Evolutionary conservation across 2,329 filamentous ascomycete genomes (phyloP), one percentile per base, ranked within the genome.

Genomic region (Fusarium sterilihyphosum): DNA sequence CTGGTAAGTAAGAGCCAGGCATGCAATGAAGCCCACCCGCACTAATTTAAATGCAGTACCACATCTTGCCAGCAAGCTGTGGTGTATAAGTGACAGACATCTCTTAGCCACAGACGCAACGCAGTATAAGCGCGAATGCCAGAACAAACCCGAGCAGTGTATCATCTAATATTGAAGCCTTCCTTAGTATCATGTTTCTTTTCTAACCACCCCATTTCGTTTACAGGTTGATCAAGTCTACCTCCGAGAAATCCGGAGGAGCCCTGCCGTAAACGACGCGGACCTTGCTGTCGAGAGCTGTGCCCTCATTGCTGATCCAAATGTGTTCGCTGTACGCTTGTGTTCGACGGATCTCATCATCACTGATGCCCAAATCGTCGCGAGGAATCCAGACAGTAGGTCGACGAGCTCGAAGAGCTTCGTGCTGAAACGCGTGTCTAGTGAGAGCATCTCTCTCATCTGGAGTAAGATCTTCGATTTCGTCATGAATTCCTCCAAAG

Each of bases 301-400:
- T 95, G 67, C 95, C 95, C 81, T 97, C 93, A 82, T 98, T 98
- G 78, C 94, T 97, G 80, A 98, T 95, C 93, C 95, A 98, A 60
- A 98, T 93, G 71, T 91, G 87, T 67, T 93, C 90, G 80, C 92
- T 96, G 81, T 95, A 93, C 54, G 88, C 87, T 73, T 92, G 88
- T 12, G 95, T 98, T 41, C 93, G 88, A 78, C 88, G 88, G 50
- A 98, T 92, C 85, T 99, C 96, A 76, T 98, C 96, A 77, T 97
- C 94, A 74, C 93, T 95, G 65, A 99, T 90, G 10, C 96, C 96
- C 10, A 98, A 83, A 75, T 96, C 93, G 79, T 99, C 96, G 17
- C 92, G 90, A 0, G 96, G 96, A 50, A 99, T 94, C 96, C 96
- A 99, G 33, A 99, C 92, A 0, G 94, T 94, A 0, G 96, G 96